Evolutionary conservation across 2,329 filamentous ascomycete species (phyloP), one percentile per base, ranked within the genome.

Genomic region (Trichoderma simmonsii): DNA sequence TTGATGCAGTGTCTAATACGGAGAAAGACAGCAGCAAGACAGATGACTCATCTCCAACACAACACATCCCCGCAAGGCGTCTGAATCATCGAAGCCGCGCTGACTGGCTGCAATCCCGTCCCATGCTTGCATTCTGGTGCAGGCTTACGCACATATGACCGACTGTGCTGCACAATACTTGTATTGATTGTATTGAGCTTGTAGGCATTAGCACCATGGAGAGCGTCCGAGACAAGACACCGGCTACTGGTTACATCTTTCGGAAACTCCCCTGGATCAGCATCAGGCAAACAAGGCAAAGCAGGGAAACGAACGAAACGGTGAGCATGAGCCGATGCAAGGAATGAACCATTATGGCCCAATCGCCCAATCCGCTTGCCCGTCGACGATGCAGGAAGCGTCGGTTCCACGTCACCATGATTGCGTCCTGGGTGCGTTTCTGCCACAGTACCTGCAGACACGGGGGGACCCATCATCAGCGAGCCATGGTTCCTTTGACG

Each of bases 41-140:
- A 18, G 65, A 60, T 68, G 65, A 68, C 54, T 68, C 65, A 68
- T 60, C 65, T 21, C 36, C 65, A 6, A n/a, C 36, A 3, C 7
- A 39, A 18, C 36, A n/a, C 56, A 60, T 60, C 54, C 65, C 65
- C 51, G 65, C 34, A 68, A 68, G 65, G 65, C 65, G 65, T 68
- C 65, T 39, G 65, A 57, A 59, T 68, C 65, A 59, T 68, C 34
- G 39, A 48, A n/a, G 62, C 62, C 62, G 36, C 62, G 65, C 65
- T 68, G 54, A 68, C 65, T 67, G 64, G 64, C 64, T 59, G 64
- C 18, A 48, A 51, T 48, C n/a, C n/a, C n/a, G 21, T 51, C 43
- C 43, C 18, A 5, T 21, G 62, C 64, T n/a, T n/a, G 48, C n/a
- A 15, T 36, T 34, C 64, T 39, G 21, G 36, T 32, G 65, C 56